Evolutionary conservation across 768 basidiomycete species (phyloP), one percentile per base, ranked within the genome.

Genomic region (Amanita exitialis): DNA sequence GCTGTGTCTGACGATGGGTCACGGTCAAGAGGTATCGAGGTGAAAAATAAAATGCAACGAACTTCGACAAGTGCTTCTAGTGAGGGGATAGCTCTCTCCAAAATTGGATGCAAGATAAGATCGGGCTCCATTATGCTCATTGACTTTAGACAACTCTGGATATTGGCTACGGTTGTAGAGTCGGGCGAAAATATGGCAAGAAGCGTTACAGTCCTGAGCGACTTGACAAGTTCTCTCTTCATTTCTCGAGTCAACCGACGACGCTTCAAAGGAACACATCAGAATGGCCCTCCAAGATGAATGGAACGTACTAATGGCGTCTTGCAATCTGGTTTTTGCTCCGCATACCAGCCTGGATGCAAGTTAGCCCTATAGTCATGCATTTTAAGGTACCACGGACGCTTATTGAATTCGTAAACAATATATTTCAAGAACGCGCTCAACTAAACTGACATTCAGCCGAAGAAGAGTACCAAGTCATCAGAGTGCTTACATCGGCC

Each of bases 131-230:
- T 81, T 39, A 83, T 65, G 51, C 80, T 79, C 81, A 92, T 81
- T 15, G 83, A 86, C 65, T 90, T 90, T 55, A 94, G 67, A 52
- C 86, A 83, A 37, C 80, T 80, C 61, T 89, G 83, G 38, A 90
- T 83, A 56, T 90, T 87, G 13, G 73, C 66, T 25, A 86, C 83
- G 1, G 88, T 86, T 8, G 76, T 72, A 44, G 76, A 71, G 61
- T 91, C 88, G 61, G 86, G 86, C 7, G 86, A 90, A 69, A 94
- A 95, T 79, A 93, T 91, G 2, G 89, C 83, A n/a, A 93, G 73
- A 25, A 95, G 70, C 0, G 83, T 80, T 12, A 93, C 86, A 0
- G 90, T 92, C 52, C 89, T 70, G 34, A 93, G 69, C 20, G 80
- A 83, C 56, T 87, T 83, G 16, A 92, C 90, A 16, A 95, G 79